Percentiles rank a stretch among this genome's conserved stretches.
Evolutionary conservation across 2,329 filamentous ascomycete species (phyloP).

Genomic region (Botrytis paeoniae): DNA sequence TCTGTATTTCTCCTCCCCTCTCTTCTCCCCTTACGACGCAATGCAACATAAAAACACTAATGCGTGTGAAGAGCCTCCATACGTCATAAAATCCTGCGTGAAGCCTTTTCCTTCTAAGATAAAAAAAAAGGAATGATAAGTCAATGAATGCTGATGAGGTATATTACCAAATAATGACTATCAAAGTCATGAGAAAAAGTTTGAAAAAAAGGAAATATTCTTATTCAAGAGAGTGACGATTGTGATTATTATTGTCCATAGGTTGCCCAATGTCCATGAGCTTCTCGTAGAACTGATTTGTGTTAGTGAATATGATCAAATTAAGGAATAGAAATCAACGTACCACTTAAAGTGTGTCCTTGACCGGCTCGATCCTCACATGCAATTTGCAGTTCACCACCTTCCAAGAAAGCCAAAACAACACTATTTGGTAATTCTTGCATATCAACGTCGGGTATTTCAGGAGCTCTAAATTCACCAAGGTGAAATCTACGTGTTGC

Average conservation of each 20-base stretch:
- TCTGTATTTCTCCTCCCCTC: not conserved
- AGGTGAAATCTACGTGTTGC: conserved; percentile 79
- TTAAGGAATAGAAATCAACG: conserved; percentile 17
- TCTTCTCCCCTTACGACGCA: not conserved
- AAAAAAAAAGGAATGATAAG: not conserved
- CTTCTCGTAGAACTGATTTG: conserved; percentile 32
- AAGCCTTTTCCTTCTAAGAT: conserved; percentile 2
- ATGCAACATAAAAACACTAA: conserved; percentile 7
- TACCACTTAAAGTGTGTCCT: conserved; percentile 48
- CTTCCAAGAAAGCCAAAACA: conserved; percentile 58
- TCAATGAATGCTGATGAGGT: conserved; percentile 4
- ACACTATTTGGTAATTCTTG: conserved; percentile 91
- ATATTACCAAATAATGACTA: conserved; percentile 16
- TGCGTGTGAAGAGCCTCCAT: conserved; percentile 5
- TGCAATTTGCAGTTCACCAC: conserved; percentile 62
- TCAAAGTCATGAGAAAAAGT: conserved; percentile 6
- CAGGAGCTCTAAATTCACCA: conserved; percentile 75
- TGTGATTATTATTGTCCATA: conserved; percentile 28
- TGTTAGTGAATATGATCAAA: conserved; percentile 21
- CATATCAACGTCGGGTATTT: conserved; percentile 82
- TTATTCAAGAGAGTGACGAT: conserved; percentile 11
- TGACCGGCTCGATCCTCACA: conserved; percentile 62
- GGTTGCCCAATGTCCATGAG: conserved; percentile 32
- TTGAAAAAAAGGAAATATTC: not conserved
- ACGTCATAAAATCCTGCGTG: conserved; percentile 16